Base-by-base conservation (phyloP, 306 rosid genomes). In the Chamaecrista fasciculata region DNA sequence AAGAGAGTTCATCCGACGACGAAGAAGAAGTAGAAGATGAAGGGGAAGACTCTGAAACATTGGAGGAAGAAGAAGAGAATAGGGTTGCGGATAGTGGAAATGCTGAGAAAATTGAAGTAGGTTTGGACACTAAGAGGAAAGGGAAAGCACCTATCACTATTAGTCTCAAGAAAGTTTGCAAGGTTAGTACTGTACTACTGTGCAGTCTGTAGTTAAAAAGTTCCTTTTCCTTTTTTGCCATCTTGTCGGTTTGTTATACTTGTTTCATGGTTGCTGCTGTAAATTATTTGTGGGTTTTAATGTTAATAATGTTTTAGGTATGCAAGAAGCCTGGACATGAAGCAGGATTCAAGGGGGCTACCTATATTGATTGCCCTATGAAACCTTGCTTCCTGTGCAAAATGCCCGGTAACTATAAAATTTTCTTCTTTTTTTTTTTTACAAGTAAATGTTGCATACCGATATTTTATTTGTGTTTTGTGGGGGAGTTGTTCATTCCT, bases 381-480 rank as follows among this genome's bases (percentile, higher is more conserved):
- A 93, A 90, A 72, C 98, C 98, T n/a, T 93, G 98, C 74, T 93
- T 90, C 82, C 94, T 93, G 19, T 93, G 98, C 64, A 93, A 88
- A 81, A 83, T 76, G 86, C 98, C 98, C 29, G 98, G 98, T 93
- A 72, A 62, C 6, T 66, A 8, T 44, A 58, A 5, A 19, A 24
- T 1, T 33, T 58, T 28, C 19, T 66, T 11, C 20, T 36, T 12
- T 4, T 70, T 67, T 36, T 11, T 50, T 25, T 15, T 11, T 37
- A 8, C 18, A 0, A 25, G 33, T 46, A 40, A 62, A 28, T 61
- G 34, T 39, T 20, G 39, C 23, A 20, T 20, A 1, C 51, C 33
- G 48, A 48, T 33, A 14, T 25, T 43, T 43, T 43, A n/a, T 58
- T 31, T 34, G 21, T 71, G 1, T 50, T 31, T 4, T 25, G 3